Base-by-base conservation (phyloP, 176 grass and related monocot species). In the Melocanna baccifera region DNA sequence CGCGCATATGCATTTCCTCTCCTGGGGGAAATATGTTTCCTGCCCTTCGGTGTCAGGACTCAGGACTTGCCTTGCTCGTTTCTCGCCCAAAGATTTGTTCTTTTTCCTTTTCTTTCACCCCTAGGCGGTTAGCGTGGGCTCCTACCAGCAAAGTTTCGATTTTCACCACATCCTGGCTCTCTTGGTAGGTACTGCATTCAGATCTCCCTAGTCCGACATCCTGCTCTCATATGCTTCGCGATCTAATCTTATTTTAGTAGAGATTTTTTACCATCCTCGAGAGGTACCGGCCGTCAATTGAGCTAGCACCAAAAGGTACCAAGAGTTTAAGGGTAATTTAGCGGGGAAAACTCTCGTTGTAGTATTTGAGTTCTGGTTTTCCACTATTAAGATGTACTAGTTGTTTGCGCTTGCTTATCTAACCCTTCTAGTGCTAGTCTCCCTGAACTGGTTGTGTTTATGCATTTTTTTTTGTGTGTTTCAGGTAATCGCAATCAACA, bases 401-500 rank as follows among this genome's bases (percentile, higher is more conserved):
- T 28, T 28, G 40, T 71, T 28, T 71, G 26, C 26, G 25, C 26
- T 30, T 29, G 25, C 13, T 48, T 48, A 15, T 15, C 29, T 63
- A 12, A 48, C 46, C 46, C 13, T 48, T 63, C 61, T 63, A 30
- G 61, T 48, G 29, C 26, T 30, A 30, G 61, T 30, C 26, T 30
- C 61, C 61, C 26, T 71, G 41, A 43, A 28, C 22, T 47, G n/a
- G 1, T 1, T 28, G n/a, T 77, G 37, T 11, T 61, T 56, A 41
- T 46, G 76, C 75, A 28, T 26, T 12, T 13, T 59, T 57, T 22
- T 46, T 57, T 76, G 34, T 15, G 4, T 66, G 56, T 87, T 83
- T 83, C 73, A 97, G 94, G 94, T 93, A 0, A 91, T 97, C 37
- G 85, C 89, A 32, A 83, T 97, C 57, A 93, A 93, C 87, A 93